These are phyloP conservation scores for Zizania palustris DNA, from an alignment of 202 grass and related monocot genomes.

Conservation along the genomic window DNA sequence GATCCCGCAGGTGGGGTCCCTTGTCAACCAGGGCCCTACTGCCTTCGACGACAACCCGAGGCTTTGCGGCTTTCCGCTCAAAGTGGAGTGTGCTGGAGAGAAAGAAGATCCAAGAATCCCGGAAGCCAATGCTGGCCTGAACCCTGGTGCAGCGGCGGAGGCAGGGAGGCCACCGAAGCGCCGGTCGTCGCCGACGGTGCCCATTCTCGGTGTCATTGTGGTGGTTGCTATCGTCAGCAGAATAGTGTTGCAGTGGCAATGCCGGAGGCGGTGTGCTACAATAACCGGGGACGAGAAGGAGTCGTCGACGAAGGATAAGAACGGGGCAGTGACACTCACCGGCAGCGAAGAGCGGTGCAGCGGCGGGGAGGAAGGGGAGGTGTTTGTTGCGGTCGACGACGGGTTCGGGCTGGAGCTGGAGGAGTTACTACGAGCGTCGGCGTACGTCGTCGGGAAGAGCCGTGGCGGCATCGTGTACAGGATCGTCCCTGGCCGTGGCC, in stretches of 20 bases:
- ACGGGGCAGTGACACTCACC: slow-evolving; percentile 35
- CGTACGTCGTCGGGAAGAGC: slow-evolving; percentile 94
- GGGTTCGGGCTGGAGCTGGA: slow-evolving; percentile 89
- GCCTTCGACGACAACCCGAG: slow-evolving; percentile 76
- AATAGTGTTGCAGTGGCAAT: slow-evolving; percentile 75
- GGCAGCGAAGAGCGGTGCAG: slow-evolving; percentile 52
- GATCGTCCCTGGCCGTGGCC: slow-evolving; percentile 57
- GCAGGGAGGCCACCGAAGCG: slow-evolving; percentile 39
- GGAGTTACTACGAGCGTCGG: slow-evolving; percentile 86
- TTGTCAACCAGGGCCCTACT: slow-evolving; percentile 92
- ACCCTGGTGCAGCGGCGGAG: slow-evolving; percentile 36
- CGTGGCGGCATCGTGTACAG: slow-evolving; percentile 86
- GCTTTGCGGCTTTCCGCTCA: slow-evolving; percentile 85
- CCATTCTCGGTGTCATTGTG: slow-evolving; percentile 62
- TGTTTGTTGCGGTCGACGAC: slow-evolving; percentile 86
- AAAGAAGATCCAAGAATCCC: slow-evolving; percentile 59
- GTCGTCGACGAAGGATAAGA: slow-evolving; percentile 56
- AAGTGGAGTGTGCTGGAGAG: slow-evolving; percentile 55
- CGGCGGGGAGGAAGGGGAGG: slow-evolving; percentile 68
- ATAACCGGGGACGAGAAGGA: slow-evolving; percentile 42
- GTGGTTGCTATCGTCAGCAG: slow-evolving; percentile 51
- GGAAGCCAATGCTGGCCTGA: slow-evolving; percentile 42
- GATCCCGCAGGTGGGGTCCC: slow-evolving; percentile 86
- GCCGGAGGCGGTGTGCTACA: slow-evolving; percentile 48
- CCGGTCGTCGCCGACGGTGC: slow-evolving; percentile 49